Conservation (phyloP, 164 flowering plant species). For the Vitis riparia region DNA sequence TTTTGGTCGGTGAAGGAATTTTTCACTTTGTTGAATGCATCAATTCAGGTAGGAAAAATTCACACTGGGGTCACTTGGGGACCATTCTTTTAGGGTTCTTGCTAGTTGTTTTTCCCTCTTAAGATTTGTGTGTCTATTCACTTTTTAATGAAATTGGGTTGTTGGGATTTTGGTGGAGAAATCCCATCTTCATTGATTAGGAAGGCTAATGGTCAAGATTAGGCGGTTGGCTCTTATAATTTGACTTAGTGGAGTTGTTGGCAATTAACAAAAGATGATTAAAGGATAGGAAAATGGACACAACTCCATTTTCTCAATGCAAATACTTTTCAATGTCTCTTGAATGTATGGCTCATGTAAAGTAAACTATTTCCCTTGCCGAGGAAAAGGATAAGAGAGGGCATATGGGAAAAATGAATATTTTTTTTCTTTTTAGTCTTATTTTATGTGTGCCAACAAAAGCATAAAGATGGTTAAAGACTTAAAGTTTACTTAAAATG, state of each 20-base stretch:
- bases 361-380: not conserved
- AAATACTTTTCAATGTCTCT: not conserved
- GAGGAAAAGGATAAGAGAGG: no score
- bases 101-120: not conserved
- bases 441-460: no score
- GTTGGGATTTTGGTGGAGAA: not conserved
- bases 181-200: conserved; percentile 1
- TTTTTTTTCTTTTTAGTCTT: no score
- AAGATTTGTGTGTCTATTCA: no score
- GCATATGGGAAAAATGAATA: no score
- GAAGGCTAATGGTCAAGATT: not conserved
- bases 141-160: not conserved
- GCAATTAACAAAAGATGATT: not conserved
- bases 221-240: not conserved
- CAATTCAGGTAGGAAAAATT: conserved; percentile 31
- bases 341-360: not conserved
- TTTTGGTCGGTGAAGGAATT: conserved; percentile 17
- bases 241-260: conserved; percentile 18
- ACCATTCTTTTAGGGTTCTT: not conserved
- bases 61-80: conserved; percentile 11
- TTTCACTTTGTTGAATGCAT: conserved; percentile 18
- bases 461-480: no score
- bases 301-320: not conserved
- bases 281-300: not conserved
- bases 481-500: no score